Conservation (phyloP, 2,329 filamentous ascomycete genomes). For the Neopestalotiopsis sp. region DNA sequence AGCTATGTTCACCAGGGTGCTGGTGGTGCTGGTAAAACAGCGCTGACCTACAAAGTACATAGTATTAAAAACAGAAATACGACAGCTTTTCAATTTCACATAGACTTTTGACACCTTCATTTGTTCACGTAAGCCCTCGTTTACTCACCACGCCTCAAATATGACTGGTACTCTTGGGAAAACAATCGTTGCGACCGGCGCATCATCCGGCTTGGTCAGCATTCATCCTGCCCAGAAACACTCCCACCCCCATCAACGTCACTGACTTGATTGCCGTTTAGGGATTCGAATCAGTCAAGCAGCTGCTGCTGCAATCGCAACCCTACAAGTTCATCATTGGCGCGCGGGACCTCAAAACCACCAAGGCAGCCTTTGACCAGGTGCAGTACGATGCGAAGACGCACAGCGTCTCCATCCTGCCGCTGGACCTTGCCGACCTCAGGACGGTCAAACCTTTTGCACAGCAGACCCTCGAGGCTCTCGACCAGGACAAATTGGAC, state of each 20-base stretch:
- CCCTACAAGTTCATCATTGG: conserved; percentile 55
- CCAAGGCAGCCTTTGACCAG: conserved; percentile 45
- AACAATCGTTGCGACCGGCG: conserved; percentile 56
- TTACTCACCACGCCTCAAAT: too few relatives aligned
- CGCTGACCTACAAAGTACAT: too few relatives aligned
- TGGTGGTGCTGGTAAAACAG: too few relatives aligned
- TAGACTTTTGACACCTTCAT: too few relatives aligned
- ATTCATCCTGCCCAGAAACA: neutral
- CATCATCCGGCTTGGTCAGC: conserved; percentile 53
- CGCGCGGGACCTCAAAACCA: conserved; percentile 47
- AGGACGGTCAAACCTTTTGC: conserved; percentile 52
- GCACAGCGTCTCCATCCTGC: conserved; percentile 50
- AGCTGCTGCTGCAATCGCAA: conserved; percentile 50
- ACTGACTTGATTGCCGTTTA: conserved; percentile 26
- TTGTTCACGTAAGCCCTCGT: too few relatives aligned
- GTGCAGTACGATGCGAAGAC: conserved; percentile 45
- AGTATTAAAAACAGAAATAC: too few relatives aligned
- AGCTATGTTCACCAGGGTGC: too few relatives aligned
- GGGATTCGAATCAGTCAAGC: conserved; percentile 58
- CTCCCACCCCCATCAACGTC: neutral
- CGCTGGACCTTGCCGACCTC: conserved; percentile 53
- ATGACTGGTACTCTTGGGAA: conserved; percentile 31
- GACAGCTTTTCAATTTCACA: too few relatives aligned
- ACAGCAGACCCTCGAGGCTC: conserved; percentile 39
- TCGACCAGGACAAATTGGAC: conserved; percentile 47